These are phyloP conservation scores for Candida argentea DNA, from an alignment of 805 yeast species.

Conservation along the genomic window DNA sequence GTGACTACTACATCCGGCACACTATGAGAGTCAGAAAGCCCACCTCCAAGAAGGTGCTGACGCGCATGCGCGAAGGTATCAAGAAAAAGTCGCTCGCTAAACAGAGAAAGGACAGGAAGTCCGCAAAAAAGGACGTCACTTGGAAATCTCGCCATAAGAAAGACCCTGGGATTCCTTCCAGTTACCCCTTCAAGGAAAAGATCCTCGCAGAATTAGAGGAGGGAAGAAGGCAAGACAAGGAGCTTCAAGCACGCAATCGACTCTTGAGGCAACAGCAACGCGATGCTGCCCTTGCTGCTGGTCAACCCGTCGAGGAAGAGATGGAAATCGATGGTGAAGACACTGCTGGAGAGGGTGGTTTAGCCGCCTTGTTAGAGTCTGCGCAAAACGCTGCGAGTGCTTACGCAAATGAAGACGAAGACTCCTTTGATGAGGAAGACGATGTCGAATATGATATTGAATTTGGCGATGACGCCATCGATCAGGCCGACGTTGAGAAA, in stretches of 20 bases:
- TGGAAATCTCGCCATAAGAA: conserved; percentile 82
- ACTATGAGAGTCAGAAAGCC: conserved; percentile 46
- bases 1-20: not conserved
- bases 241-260: conserved; percentile 41
- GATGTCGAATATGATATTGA: conserved; percentile 35
- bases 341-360: conserved; percentile 38
- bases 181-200: conserved; percentile 88
- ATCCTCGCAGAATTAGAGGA: conserved; percentile 66
- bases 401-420: conserved; percentile 28
- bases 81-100: conserved; percentile 93
- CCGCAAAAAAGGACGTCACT: conserved; percentile 80
- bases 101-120: conserved; percentile 72
- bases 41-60: conserved; percentile 79
- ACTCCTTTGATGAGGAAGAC: conserved; percentile 22
- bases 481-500: conserved; percentile 46
- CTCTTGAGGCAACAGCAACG: conserved; percentile 41
- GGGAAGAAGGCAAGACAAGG: conserved; percentile 43
- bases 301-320: conserved; percentile 26
- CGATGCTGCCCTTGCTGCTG: conserved; percentile 28
- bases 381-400: conserved; percentile 83
- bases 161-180: conserved; percentile 92
- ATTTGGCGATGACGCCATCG: conserved; percentile 33
- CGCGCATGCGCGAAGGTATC: conserved; percentile 93
- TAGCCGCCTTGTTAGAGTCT: conserved; percentile 80
- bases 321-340: conserved; percentile 28